phyloP scores from a whole-genome alignment of 2,329 filamentous ascomycete genomes.

The Aureobasidium lini region DNA sequence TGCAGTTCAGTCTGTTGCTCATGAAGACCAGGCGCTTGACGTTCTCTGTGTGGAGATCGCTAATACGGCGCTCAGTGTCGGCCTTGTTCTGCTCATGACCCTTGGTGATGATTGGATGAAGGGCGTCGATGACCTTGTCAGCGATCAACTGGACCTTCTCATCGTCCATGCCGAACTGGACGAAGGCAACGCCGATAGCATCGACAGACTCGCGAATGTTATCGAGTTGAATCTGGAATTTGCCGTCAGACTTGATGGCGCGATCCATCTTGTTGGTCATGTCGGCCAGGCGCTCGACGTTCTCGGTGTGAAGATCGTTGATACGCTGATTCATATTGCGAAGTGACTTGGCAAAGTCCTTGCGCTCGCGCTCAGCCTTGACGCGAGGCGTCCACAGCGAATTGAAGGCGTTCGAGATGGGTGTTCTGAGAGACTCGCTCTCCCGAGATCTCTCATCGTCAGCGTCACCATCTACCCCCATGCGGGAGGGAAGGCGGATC shows the following conservation, averaged over 20 bases:
- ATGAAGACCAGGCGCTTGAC: not conserved
- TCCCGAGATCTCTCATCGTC: not conserved
- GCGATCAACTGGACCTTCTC: not conserved
- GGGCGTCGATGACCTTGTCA: not conserved
- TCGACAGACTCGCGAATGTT: not conserved
- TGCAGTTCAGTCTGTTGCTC: not conserved
- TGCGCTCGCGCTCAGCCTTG: not conserved
- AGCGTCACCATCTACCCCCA: not conserved
- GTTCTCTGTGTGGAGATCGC: not conserved
- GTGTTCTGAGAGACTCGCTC: not conserved
- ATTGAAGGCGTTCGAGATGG: not conserved
- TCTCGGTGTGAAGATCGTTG: not conserved
- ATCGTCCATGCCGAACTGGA: not conserved
- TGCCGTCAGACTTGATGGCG: not conserved
- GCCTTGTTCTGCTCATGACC: not conserved
- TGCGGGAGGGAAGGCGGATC: too few species aligned
- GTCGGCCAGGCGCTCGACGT: not conserved
- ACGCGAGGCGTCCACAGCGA: too few species aligned
- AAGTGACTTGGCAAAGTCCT: too few species aligned
- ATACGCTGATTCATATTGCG: too few species aligned
- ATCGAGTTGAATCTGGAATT: too few species aligned
- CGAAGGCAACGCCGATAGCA: not conserved
- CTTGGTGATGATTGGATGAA: not conserved
- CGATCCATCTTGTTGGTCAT: not conserved
- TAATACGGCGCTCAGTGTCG: not conserved